Conservation (phyloP, 1,139 yeast species). For the Hyphopichia burtonii region DNA sequence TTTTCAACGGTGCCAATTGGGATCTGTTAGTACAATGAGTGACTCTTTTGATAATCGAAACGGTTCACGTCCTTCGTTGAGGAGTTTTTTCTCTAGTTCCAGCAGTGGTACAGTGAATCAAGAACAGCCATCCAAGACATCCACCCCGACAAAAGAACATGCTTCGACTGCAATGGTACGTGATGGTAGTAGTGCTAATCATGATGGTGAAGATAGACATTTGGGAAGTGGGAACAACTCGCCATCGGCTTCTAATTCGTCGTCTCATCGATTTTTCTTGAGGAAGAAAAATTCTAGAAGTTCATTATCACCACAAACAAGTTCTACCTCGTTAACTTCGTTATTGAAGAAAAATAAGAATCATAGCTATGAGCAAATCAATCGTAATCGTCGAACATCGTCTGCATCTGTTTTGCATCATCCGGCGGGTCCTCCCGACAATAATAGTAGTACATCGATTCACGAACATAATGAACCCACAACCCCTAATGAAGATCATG, state of each 20-base stretch:
- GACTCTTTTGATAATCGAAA: not conserved
- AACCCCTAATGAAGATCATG: not conserved
- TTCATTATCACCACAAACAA: constrained; percentile 16
- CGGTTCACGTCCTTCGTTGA: constrained; percentile 6
- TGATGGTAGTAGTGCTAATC: not conserved
- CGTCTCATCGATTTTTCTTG: constrained; percentile 18
- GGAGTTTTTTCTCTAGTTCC: constrained; percentile 6
- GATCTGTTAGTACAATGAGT: not conserved
- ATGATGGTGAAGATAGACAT: not conserved
- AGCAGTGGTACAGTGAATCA: too few relatives aligned
- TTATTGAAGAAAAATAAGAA: constrained; percentile 7
- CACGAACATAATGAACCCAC: constrained; percentile 1
- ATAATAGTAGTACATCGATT: constrained; percentile 1
- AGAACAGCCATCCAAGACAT: not conserved
- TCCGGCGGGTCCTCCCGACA: not conserved
- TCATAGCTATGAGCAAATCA: constrained; percentile 5
- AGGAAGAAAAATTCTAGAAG: constrained; percentile 14
- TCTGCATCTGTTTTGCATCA: not conserved
- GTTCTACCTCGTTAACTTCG: constrained; percentile 15
- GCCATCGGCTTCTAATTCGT: constrained; percentile 1
- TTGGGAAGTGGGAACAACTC: not conserved
- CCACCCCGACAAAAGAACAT: not conserved
- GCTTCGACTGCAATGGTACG: constrained; percentile 1
- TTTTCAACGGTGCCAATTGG: too few relatives aligned
- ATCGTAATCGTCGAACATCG: constrained; percentile 2